phyloP scores from a whole-genome alignment of 106 monocot genomes.

The Phalaenopsis aphrodite region DNA sequence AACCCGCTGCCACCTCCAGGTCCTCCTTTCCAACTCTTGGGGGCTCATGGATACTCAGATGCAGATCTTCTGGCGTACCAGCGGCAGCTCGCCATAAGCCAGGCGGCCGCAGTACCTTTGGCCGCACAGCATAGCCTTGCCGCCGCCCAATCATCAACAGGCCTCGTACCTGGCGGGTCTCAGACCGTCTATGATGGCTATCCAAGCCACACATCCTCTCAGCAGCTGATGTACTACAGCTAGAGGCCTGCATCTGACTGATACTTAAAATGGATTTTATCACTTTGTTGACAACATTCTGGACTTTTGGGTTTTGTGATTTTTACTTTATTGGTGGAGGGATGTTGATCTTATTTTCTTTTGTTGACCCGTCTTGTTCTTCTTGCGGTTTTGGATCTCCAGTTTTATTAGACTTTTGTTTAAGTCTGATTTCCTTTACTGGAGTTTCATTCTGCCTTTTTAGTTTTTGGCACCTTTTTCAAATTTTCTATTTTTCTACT shows the following conservation, averaged over 20 bases:
- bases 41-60: slow-evolving; percentile 35
- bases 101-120: slow-evolving; percentile 35
- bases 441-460: too few relatives aligned
- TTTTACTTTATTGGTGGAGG: not conserved
- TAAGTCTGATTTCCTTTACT: not conserved
- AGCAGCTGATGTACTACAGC: slow-evolving; percentile 72
- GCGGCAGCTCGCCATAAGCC: slow-evolving; percentile 45
- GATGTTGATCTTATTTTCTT: not conserved
- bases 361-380: not conserved
- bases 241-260: slow-evolving; percentile 9
- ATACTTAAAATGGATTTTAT: not conserved
- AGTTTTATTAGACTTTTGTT: not conserved
- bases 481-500: too few relatives aligned
- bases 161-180: slow-evolving; percentile 37
- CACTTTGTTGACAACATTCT: too few relatives aligned
- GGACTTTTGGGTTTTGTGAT: too few relatives aligned
- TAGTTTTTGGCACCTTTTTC: too few relatives aligned
- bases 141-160: slow-evolving; percentile 25
- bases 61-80: slow-evolving; percentile 65
- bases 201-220: slow-evolving; percentile 37
- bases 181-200: slow-evolving; percentile 53
- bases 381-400: not conserved
- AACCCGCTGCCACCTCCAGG: slow-evolving; percentile 62
- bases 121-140: slow-evolving; percentile 48
- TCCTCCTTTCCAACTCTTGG: slow-evolving; percentile 31